These are phyloP conservation scores for Corylus americana DNA, from an alignment of 306 rosid genomes.

Conservation along the genomic window DNA sequence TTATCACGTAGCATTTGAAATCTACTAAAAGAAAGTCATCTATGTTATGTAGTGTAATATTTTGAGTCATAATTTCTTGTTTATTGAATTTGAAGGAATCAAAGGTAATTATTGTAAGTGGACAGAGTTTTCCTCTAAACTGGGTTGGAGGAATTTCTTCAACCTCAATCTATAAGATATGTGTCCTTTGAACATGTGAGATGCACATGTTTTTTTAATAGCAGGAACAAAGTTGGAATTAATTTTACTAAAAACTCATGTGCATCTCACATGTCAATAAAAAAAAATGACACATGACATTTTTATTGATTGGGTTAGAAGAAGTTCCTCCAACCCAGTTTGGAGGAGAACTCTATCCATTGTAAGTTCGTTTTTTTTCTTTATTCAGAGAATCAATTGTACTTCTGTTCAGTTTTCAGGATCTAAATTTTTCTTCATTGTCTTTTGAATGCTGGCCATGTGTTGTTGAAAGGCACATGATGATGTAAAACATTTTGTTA, in stretches of 20 bases:
- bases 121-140: too few species aligned
- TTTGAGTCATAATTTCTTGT: neutral
- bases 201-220: too few species aligned
- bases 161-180: too few species aligned
- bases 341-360: neutral
- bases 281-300: too few species aligned
- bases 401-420: neutral
- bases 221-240: too few species aligned
- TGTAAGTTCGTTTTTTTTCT: neutral
- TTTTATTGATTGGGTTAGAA: too few species aligned
- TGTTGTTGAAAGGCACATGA: neutral
- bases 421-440: neutral
- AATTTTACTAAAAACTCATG: too few species aligned
- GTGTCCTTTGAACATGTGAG: too few species aligned
- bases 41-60: neutral
- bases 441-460: neutral
- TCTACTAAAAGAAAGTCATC: neutral
- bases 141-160: too few species aligned
- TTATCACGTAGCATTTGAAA: conserved; percentile 3
- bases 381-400: neutral
- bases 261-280: too few species aligned
- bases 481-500: neutral
- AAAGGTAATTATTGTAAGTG: neutral
- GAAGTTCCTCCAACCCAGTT: too few species aligned
- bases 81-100: neutral